These are phyloP conservation scores for Ajuga chamaepitys DNA, from an alignment of 257 asterid genomes.

Conservation along the genomic window DNA sequence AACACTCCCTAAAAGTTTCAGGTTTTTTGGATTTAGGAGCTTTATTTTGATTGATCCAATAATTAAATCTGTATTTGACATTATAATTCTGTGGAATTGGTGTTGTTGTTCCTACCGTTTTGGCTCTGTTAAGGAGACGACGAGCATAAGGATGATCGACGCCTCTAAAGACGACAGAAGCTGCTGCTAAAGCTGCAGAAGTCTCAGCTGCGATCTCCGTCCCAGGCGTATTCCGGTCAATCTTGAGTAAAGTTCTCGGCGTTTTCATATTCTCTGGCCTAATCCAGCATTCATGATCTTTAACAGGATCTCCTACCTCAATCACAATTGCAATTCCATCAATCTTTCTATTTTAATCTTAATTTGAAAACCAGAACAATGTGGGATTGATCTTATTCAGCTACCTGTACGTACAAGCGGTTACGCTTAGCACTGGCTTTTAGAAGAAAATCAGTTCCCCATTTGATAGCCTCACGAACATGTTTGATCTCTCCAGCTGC, in stretches of 20 bases:
- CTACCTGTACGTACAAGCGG: constrained; percentile 57
- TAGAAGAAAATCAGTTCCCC: constrained; percentile 74
- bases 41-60: too few species aligned
- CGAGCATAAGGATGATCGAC: constrained; percentile 37
- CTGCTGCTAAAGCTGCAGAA: constrained; percentile 67
- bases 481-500: constrained; percentile 56
- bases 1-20: too few species aligned
- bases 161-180: constrained; percentile 43
- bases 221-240: constrained; percentile 51
- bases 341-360: too few species aligned
- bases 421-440: constrained; percentile 47
- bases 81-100: too few species aligned
- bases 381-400: too few species aligned
- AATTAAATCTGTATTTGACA: too few species aligned
- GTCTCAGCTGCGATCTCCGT: constrained; percentile 84
- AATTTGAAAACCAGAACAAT: too few species aligned
- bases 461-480: constrained; percentile 36
- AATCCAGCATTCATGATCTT: constrained; percentile 73
- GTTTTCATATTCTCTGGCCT: constrained; percentile 77
- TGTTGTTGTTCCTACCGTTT: too few species aligned
- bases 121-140: constrained; percentile 36
- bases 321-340: constrained; percentile 10
- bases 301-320: constrained; percentile 76
- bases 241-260: constrained; percentile 46
- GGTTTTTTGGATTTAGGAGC: too few species aligned